Conservation (phyloP, 129 eudicot species). For the Scalesia atractyloides region DNA sequence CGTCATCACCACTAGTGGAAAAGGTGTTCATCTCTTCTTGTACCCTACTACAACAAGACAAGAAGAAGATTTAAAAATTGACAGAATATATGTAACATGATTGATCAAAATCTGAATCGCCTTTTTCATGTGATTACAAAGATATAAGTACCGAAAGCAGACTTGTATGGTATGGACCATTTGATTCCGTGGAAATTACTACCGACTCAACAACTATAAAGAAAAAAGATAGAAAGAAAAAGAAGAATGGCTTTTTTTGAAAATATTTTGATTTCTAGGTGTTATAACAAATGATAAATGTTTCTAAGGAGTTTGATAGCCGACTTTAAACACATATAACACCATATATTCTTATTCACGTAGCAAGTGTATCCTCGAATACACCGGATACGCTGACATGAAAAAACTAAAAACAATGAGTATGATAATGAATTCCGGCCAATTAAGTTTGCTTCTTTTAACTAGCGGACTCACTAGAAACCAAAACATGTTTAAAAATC, state of each 20-base stretch:
- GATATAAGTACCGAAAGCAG: slow-evolving; percentile 23
- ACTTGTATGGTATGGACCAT: slow-evolving; percentile 32
- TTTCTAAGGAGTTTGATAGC: no score
- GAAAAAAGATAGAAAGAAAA: neutral
- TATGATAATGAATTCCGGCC: no score
- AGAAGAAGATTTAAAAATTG: slow-evolving; percentile 27
- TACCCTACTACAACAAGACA: slow-evolving; percentile 30
- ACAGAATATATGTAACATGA: slow-evolving; percentile 28
- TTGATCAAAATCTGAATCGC: slow-evolving; percentile 29
- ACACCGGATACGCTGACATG: no score
- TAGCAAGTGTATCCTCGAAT: no score
- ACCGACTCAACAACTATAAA: slow-evolving; percentile 8
- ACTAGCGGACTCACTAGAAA: no score
- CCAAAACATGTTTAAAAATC: no score
- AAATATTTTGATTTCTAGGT: no score
- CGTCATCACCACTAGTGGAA: slow-evolving; percentile 19
- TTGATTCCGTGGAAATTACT: slow-evolving; percentile 20
- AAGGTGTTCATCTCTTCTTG: slow-evolving; percentile 28
- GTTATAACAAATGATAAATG: no score
- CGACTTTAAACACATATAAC: no score
- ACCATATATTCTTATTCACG: no score
- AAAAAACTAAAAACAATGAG: no score
- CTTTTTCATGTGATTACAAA: slow-evolving; percentile 31
- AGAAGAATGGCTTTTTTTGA: neutral
- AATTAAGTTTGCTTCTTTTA: no score